Base-by-base conservation (phyloP, 495 filamentous ascomycete genomes). In the Penicillium pancosmium region DNA sequence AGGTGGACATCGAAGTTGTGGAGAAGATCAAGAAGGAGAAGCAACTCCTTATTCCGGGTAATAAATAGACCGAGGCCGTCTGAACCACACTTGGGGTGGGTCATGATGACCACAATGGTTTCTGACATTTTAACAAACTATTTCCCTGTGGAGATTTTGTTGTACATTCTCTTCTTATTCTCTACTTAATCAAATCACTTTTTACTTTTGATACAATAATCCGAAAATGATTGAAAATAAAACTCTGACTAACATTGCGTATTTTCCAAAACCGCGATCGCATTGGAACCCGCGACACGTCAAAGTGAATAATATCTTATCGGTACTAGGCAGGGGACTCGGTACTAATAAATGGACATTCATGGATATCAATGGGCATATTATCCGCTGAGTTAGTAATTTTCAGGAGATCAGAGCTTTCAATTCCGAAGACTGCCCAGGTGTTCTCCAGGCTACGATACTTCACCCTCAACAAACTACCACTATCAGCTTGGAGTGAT, bases 1-100 rank as follows among this genome's bases (percentile, higher is more conserved):
- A 86, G 63, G 75, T 88, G 27, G 80, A 81, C 2, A 68, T 85
- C 16, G 74, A 78, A 10, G 72, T 87, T 9, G 83, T 83, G 12
- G 73, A 81, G 64, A 72, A 77, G 16, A 65, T 88, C 60, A 84
- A 86, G 74, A 86, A 84, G 70, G 78, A 88, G 72, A 88, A 88
- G 73, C 83, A 87, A 73, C 60, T 85, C 8, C 63, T 87, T 36
- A 34, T 73, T 35, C 54, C 52, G 11, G 68, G 70, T 18, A 44
- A 44, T 2, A 44, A 44, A 44, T 44, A 44, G n/a, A 19, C 36
- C 15, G 36, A n/a, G 36, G 12, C 15, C 15, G 15, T 6, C 15
- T 38, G 1, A 15, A 7, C n/a, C 15, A 15, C 40, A 43, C 2
- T 23, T 43, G 40, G n/a, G 3, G 40, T 43, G 12, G n/a, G 6